A percentile compares a stretch with the other conserved stretches of the same genome.
Evolutionary conservation across 352 stramenopile genomes (phyloP).

Genomic region (Phytophthora fragariae): DNA sequence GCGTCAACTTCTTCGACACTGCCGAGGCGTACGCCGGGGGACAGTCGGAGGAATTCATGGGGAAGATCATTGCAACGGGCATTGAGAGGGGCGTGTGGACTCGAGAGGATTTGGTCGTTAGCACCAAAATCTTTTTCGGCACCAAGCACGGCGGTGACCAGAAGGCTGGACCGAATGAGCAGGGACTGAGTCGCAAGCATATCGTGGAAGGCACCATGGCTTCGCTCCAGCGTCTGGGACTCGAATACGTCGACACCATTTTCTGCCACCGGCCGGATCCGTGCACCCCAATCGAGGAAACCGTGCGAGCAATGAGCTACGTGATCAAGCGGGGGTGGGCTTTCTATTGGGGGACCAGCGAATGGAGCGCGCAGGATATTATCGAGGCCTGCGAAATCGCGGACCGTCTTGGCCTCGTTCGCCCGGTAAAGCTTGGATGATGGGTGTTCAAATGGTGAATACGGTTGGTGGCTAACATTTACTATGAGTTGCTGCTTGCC

Average conservation of each 20-base stretch:
- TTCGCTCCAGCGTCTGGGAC: conserved; percentile 49
- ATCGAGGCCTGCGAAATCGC: conserved; percentile 65
- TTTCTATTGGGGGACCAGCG: conserved; percentile 74
- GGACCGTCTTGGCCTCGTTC: conserved; percentile 49
- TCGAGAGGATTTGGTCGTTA: conserved; percentile 67
- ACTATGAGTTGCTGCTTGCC: conserved; percentile 20
- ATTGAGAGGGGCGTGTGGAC: conserved; percentile 51
- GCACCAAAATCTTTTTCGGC: conserved; percentile 73
- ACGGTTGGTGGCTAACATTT: conserved; percentile 5
- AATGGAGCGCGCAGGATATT: conserved; percentile 71
- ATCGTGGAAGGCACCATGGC: conserved; percentile 50
- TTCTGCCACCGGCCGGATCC: conserved; percentile 63
- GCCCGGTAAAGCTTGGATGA: conserved; percentile 27
- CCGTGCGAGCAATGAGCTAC: conserved; percentile 64
- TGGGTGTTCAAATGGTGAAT: not conserved
- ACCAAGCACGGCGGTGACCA: conserved; percentile 25
- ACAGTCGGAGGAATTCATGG: conserved; percentile 59
- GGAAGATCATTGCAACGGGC: conserved; percentile 53
- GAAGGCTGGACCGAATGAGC: conserved; percentile 34
- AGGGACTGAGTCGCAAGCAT: conserved; percentile 47
- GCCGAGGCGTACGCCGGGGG: conserved; percentile 58
- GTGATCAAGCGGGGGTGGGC: conserved; percentile 62
- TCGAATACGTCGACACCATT: conserved; percentile 63
- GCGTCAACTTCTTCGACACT: conserved; percentile 78
- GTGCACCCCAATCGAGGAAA: conserved; percentile 63